Conservation (phyloP, 352 stramenopile species). For the Pythium phragmitis region DNA sequence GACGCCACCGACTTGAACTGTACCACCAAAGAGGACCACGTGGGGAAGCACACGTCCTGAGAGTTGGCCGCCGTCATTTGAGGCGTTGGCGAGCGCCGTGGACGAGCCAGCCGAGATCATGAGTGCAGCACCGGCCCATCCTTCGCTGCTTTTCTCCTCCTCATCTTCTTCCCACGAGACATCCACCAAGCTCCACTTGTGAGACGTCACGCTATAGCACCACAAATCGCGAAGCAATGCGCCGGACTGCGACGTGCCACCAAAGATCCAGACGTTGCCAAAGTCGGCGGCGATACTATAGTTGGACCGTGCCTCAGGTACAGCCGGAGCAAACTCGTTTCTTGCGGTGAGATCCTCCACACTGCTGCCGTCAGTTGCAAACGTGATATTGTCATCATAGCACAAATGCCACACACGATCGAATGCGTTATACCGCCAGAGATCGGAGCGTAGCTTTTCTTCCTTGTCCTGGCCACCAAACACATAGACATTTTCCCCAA, state of each 20-base stretch:
- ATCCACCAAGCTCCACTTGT: slow-evolving; percentile 67
- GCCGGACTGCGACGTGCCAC: slow-evolving; percentile 49
- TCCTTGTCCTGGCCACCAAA: slow-evolving; percentile 83
- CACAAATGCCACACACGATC: slow-evolving; percentile 86
- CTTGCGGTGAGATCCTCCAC: slow-evolving; percentile 9
- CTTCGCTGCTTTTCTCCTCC: slow-evolving; percentile 28
- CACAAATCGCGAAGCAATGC: slow-evolving; percentile 66
- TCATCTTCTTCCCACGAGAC: slow-evolving; percentile 37
- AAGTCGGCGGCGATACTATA: slow-evolving; percentile 79
- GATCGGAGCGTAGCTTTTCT: slow-evolving; percentile 69
- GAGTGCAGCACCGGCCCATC: slow-evolving; percentile 43
- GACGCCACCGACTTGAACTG: slow-evolving; percentile 31
- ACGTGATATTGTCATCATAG: slow-evolving; percentile 75
- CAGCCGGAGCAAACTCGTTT: slow-evolving; percentile 42
- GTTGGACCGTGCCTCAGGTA: slow-evolving; percentile 52
- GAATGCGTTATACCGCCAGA: slow-evolving; percentile 89
- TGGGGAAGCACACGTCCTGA: slow-evolving; percentile 16
- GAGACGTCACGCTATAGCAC: slow-evolving; percentile 66
- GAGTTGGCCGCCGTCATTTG: slow-evolving; percentile 23
- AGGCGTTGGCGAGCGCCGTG: slow-evolving; percentile 41
- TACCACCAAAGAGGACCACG: slow-evolving; percentile 50
- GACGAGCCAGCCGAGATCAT: slow-evolving; percentile 45
- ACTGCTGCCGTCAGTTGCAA: slow-evolving; percentile 24
- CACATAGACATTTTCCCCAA: slow-evolving; percentile 82
- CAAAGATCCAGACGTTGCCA: slow-evolving; percentile 83